phyloP scores from a whole-genome alignment of 352 stramenopile species.

The Globisporangium takayamanum region DNA sequence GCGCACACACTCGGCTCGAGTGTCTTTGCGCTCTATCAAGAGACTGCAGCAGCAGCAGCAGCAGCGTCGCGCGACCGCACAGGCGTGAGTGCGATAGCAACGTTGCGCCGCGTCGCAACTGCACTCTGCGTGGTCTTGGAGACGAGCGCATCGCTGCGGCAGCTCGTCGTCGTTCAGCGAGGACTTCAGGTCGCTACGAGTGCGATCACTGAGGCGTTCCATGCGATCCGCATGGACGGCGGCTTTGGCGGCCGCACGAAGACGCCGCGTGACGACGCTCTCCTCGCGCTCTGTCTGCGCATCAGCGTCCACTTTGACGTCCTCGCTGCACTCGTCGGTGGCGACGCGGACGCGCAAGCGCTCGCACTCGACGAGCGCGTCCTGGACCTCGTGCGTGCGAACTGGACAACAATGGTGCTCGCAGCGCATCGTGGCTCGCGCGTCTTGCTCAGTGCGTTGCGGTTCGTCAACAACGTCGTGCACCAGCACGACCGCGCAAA shows the following conservation, averaged over 20 bases:
- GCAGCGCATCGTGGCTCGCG: constrained; percentile 33
- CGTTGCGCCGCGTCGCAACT: constrained; percentile 18
- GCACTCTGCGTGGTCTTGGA: constrained; percentile 39
- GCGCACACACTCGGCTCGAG: constrained; percentile 23
- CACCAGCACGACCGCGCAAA: constrained; percentile 37
- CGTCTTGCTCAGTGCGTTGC: constrained; percentile 35
- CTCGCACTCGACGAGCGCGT: constrained; percentile 34
- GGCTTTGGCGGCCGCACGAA: constrained; percentile 37
- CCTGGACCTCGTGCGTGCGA: constrained; percentile 27
- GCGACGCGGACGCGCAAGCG: constrained; percentile 24
- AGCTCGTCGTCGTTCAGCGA: constrained; percentile 27
- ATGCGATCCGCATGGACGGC: constrained; percentile 38
- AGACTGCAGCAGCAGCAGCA: constrained; percentile 7
- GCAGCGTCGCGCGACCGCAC: not conserved
- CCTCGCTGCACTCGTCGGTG: constrained; percentile 37
- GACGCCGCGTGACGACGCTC: constrained; percentile 22
- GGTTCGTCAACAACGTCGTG: constrained; percentile 41
- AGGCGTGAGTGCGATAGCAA: not conserved
- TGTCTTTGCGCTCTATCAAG: constrained; percentile 34
- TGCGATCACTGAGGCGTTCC: constrained; percentile 37
- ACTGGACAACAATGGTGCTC: constrained; percentile 52
- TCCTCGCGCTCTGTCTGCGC: constrained; percentile 30
- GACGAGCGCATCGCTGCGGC: constrained; percentile 16
- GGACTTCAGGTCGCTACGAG: constrained; percentile 28
- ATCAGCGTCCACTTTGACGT: constrained; percentile 45